phyloP scores from a whole-genome alignment of 2,329 filamentous ascomycete genomes.

The Aschersonia sp. region DNA sequence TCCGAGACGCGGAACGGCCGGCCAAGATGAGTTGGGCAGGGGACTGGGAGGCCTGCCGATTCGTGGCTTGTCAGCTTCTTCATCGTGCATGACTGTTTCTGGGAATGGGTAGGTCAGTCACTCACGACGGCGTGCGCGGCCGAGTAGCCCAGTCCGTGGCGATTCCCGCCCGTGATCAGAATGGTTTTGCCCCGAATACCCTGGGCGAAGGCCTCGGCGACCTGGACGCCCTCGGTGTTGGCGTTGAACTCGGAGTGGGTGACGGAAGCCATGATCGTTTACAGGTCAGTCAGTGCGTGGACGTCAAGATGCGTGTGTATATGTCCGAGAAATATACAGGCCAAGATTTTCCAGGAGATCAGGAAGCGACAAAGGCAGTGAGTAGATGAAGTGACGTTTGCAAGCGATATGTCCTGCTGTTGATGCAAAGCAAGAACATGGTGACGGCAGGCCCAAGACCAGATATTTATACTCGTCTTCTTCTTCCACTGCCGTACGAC shows the following conservation, averaged over 20 bases:
- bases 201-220: conserved; percentile 9
- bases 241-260: conserved; percentile 9
- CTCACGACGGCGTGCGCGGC: conserved; percentile 13
- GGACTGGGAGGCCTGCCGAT: conserved; percentile 9
- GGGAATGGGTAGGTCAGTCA: neutral
- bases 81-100: too few relatives aligned
- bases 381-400: too few relatives aligned
- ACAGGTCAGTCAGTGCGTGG: too few relatives aligned
- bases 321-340: neutral
- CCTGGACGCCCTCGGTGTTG: conserved; percentile 8
- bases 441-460: neutral
- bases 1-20: conserved; percentile 22
- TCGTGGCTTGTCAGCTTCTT: neutral
- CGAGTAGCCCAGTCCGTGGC: conserved; percentile 20
- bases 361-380: too few relatives aligned
- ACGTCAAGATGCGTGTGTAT: neutral
- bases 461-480: neutral
- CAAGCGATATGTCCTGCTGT: too few relatives aligned
- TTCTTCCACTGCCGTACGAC: neutral
- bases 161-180: conserved; percentile 23
- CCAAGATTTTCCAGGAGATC: neutral
- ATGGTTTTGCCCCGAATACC: conserved; percentile 16
- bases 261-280: conserved; percentile 6
- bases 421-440: neutral
- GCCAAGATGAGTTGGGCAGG: conserved; percentile 24